These are phyloP conservation scores for Boletus sp. DNA, from an alignment of 1,284 basidiomycete species.

Conservation along the genomic window DNA sequence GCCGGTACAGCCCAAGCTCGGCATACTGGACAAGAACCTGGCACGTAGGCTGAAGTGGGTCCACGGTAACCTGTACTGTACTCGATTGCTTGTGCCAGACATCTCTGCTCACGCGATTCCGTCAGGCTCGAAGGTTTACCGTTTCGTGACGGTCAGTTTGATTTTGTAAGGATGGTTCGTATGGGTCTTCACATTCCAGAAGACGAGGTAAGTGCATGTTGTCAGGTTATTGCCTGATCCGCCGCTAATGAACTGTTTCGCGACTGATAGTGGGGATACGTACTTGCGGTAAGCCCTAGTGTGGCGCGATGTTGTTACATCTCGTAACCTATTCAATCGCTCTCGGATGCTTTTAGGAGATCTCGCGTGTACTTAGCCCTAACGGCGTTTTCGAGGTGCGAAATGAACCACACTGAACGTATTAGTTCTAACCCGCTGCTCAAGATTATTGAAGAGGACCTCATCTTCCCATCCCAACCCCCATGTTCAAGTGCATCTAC, in stretches of 20 bases:
- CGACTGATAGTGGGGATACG: slow-evolving; percentile 44
- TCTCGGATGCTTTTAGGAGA: slow-evolving; percentile 45
- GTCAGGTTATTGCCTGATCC: background rate
- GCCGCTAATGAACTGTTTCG: slow-evolving; percentile 11
- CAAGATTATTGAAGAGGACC: slow-evolving; percentile 68
- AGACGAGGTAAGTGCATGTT: slow-evolving; percentile 49
- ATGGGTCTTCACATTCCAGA: slow-evolving; percentile 68
- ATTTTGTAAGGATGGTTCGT: slow-evolving; percentile 59
- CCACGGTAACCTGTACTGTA: slow-evolving; percentile 58
- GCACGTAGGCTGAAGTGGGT: slow-evolving; percentile 57
- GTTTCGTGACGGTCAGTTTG: slow-evolving; percentile 53
- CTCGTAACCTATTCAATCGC: slow-evolving; percentile 14
- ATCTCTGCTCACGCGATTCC: slow-evolving; percentile 6
- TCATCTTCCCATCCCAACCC: slow-evolving; percentile 57
- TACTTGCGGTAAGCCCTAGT: slow-evolving; percentile 49
- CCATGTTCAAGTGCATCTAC: slow-evolving; percentile 9
- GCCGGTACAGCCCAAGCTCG: slow-evolving; percentile 53
- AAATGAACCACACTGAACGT: slow-evolving; percentile 2
- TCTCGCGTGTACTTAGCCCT: slow-evolving; percentile 57
- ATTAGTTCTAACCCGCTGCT: slow-evolving; percentile 8
- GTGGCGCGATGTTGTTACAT: slow-evolving; percentile 2
- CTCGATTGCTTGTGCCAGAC: background rate
- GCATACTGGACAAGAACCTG: slow-evolving; percentile 36
- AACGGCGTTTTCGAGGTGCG: slow-evolving; percentile 62
- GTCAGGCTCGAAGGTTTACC: slow-evolving; percentile 58